Base-by-base conservation (phyloP, 352 stramenopile genomes). In the Phytophthora pinifolia region DNA sequence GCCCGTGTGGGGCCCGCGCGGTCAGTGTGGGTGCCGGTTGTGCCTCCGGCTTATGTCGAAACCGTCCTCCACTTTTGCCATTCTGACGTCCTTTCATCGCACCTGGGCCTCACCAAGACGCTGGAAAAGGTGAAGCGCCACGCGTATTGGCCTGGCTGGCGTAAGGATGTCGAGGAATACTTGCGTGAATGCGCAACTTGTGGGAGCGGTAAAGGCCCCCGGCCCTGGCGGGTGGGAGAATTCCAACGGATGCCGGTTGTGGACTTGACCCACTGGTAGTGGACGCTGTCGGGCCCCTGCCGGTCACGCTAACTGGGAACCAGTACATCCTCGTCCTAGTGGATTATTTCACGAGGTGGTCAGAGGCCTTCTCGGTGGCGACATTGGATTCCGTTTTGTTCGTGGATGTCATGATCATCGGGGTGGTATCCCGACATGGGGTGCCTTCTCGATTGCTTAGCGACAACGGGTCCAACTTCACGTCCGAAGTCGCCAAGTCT, bases 1-100 rank as follows among this genome's bases (percentile, higher is more conserved):
- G 38, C 49, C 22, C 38, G 30, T 2, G 38, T 43, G 2, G 38
- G 49, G 2, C 47, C 15, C 6, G 47, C 47, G 13, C 47, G 29
- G n/a, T 39, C 35, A 5, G 6, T 46, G 13, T 31, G 6, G 9
- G 48, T 47, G 3, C 48, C 48, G n/a, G 37, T 42, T 6, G 17
- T 55, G 3, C 36, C 48, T 0, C 1, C n/a, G 4, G 1, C 15
- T 9, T 55, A 47, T 14, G 18, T 47, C 4, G 48, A 46, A 12
- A 55, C 36, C 8, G 48, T 55, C 3, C 37, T 55, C 5, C 48
- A 47, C 9, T 55, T 34, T 27, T 55, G 48, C 31, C 48, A 55
- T 18, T 8, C 7, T 0, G 48, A 55, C 15, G n/a, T 48, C 7
- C n/a, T 48, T 12, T 35, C 42, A 13, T 29, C 27, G 6, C 42